These are phyloP conservation scores for Seiridium cupressi DNA, from an alignment of 2,329 filamentous ascomycete species.

Conservation along the genomic window DNA sequence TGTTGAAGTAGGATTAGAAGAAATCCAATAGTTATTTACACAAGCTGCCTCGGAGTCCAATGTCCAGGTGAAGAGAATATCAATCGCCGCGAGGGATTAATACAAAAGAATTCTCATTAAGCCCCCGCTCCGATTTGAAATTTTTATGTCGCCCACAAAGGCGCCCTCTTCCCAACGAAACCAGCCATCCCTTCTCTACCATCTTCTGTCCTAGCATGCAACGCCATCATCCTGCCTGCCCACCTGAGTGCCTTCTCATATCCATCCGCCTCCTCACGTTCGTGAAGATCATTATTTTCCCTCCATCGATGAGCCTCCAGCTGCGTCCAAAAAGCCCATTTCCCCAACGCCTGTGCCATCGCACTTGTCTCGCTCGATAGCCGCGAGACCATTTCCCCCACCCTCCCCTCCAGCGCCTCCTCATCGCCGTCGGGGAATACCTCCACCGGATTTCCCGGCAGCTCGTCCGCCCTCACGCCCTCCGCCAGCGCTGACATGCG, in stretches of 20 bases:
- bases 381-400: conserved; percentile 20
- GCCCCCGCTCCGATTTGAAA: neutral
- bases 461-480: conserved; percentile 19
- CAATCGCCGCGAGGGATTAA: no score
- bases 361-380: conserved; percentile 19
- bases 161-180: conserved; percentile 23
- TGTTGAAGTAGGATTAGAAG: neutral
- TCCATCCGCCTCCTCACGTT: conserved; percentile 17
- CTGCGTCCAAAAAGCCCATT: conserved; percentile 35
- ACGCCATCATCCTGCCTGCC: conserved; percentile 25
- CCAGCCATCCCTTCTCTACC: conserved; percentile 25
- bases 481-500: conserved; percentile 28
- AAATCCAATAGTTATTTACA: no score
- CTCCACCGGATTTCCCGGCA: conserved; percentile 22
- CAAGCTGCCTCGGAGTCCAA: no score
- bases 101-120: no score
- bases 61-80: no score
- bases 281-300: neutral
- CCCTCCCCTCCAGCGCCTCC: conserved; percentile 19
- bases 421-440: conserved; percentile 14
- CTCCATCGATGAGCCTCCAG: conserved; percentile 5
- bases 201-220: conserved; percentile 26
- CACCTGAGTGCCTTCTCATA: conserved; percentile 19
- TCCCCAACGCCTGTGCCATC: conserved; percentile 29
- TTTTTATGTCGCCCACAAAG: conserved; percentile 15